Base-by-base conservation (phyloP, 345 rosid genomes). In the Angophora floribunda region DNA sequence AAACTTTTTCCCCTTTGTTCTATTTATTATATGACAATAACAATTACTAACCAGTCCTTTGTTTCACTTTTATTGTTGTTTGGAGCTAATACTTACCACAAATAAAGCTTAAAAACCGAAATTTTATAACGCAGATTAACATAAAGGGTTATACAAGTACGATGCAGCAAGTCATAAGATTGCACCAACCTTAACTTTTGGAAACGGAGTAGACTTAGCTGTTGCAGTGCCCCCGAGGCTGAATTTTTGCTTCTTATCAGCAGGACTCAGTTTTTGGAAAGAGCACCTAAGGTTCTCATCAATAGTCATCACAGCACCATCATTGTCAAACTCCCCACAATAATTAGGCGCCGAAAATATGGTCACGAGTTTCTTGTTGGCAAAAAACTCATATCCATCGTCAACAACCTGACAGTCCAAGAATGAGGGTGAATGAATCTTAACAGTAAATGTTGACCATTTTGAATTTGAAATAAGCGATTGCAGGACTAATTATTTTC, bases 361-460 rank as follows among this genome's bases (percentile, higher is more conserved):
- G 86, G 98, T 97, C 85, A 97, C 94, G 2, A 97, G 97, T 90
- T 94, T 91, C 89, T 94, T 92, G 86, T 93, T 90, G 44, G 96
- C 98, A 51, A 96, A 97, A n/a, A 97, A 95, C 92, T 97, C 97
- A 47, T 91, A 97, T 87, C 99, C 99, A 80, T 97, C 98, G 93
- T 97, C 96, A 89, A 96, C 97, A 65, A 97, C 99, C 98, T 96
- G 94, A 88, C 88, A 79, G 19, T 24, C 82, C 82, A 75, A 75
- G 9, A 75, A 75, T 5, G 26, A 75, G 82, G 9, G 82, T 19
- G 82, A 36, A 75, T 36, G 49, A 70, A 36, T 70, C 82, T 36
- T 36, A 70, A 24, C 17, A 70, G 82, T 70, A 26, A 70, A 70
- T 70, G 26, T 36, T 26, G 82, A 75, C 49, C 82, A 21, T 36